phyloP scores from a whole-genome alignment of 441 rosid genomes.

The Corymbia citriodora region DNA sequence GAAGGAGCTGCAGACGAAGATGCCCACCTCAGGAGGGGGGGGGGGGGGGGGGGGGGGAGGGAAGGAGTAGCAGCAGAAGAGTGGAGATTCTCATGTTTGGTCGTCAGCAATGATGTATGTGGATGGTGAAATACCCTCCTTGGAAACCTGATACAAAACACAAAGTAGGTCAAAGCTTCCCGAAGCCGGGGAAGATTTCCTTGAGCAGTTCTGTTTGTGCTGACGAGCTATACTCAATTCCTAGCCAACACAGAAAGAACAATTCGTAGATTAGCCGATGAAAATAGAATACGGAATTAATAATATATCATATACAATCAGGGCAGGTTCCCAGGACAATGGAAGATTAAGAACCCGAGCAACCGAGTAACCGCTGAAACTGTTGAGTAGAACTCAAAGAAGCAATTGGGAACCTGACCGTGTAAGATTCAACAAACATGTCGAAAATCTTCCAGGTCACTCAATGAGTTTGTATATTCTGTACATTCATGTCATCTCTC shows the following conservation, averaged over 20 bases:
- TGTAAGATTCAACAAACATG: not conserved
- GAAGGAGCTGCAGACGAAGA: no score
- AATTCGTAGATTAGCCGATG: not conserved
- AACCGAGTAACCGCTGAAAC: not conserved
- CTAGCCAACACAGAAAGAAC: not conserved
- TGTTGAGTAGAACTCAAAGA: not conserved
- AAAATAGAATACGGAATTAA: not conserved
- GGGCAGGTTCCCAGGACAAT: not conserved
- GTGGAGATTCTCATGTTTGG: slow-evolving; percentile 48
- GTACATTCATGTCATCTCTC: not conserved
- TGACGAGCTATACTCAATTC: not conserved
- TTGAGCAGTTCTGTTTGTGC: not conserved
- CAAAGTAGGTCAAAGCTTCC: not conserved
- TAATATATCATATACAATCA: not conserved
- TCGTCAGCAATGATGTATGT: slow-evolving; percentile 72
- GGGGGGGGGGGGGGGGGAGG: no score
- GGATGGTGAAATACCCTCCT: slow-evolving; percentile 83
- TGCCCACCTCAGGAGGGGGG: not conserved
- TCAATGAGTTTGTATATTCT: not conserved
- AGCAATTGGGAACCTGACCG: not conserved
- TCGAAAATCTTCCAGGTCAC: not conserved
- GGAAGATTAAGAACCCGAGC: not conserved
- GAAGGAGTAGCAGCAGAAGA: not conserved
- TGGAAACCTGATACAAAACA: slow-evolving; percentile 44
- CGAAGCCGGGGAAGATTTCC: not conserved